Evolutionary conservation across 768 basidiomycete genomes (phyloP), one percentile per base, ranked within the genome.

Genomic region (Lepiota brunneoincarnata): DNA sequence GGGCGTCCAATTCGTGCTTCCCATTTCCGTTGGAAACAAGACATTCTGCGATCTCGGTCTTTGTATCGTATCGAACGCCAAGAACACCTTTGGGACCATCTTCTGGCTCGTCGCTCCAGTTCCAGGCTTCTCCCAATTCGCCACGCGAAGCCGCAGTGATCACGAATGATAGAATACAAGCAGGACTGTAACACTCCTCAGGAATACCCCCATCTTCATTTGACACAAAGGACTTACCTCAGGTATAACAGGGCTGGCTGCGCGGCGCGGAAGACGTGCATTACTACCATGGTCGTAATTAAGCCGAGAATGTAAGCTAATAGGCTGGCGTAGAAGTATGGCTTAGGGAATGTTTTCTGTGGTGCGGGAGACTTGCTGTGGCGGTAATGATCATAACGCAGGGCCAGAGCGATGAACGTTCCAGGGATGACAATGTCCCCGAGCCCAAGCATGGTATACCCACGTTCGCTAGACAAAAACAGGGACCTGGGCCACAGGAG

Each of bases 241-340:
- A 99, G 79, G 70, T 98, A 99, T 41, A 99, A 73, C 51, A 99
- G 71, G 1, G 96, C 96, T 1, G 96, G 96, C 62, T 99, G 96
- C 2, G 91, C 93, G 6, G 76, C 77, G 28, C 76, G 74, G 60
- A 83, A 86, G 37, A 70, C 63, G 63, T 96, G 91, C 93, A 97
- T 93, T 20, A 95, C 89, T 0, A 67, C 63, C 82, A 97, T 92
- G 6, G 95, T 95, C 12, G 75, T 76, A 15, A 74, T 68, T 28
- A 98, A 79, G 1, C 92, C 94, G 34, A 74, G 51, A 18, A 87
- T 70, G 69, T 98, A 98, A 20, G 86, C 91, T 4, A 70, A 57
- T 50, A 98, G 65, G 34, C 80, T 75, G 9, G 86, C 78, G 37
- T 66, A 71, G 67, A 97, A 98, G 71, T 94, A 97, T 0, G 87